Percentiles rank a stretch among this genome's conserved stretches.
Conservation (phyloP, 352 stramenopile genomes). For the Phytophthora cryptogea region DNA sequence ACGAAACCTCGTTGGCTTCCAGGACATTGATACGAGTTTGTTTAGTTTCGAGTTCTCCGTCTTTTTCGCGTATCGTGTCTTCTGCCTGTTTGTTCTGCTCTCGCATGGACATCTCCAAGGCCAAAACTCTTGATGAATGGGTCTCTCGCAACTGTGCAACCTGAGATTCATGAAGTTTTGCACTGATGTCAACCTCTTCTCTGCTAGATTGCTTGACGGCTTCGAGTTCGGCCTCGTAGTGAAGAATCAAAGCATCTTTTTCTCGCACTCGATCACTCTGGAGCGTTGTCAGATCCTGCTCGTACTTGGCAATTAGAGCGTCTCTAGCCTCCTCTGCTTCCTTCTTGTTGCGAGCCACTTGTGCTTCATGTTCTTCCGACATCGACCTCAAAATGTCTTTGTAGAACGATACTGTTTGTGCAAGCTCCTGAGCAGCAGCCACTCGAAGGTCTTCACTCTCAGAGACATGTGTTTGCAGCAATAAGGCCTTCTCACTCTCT, state of each 20-base stretch:
- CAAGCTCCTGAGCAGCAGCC: slow-evolving; percentile 25
- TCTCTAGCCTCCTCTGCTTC: slow-evolving; percentile 19
- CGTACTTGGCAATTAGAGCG: slow-evolving; percentile 33
- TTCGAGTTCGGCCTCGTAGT: slow-evolving; percentile 60
- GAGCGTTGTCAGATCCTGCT: slow-evolving; percentile 21
- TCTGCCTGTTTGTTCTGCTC: slow-evolving; percentile 42
- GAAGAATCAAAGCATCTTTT: slow-evolving; percentile 30
- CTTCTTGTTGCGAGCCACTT: slow-evolving; percentile 22
- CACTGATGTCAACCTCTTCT: slow-evolving; percentile 40
- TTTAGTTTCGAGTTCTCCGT: slow-evolving; percentile 26
- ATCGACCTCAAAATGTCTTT: slow-evolving; percentile 22
- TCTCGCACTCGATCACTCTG: slow-evolving; percentile 30
- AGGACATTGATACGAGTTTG: slow-evolving; percentile 29
- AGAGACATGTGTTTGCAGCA: slow-evolving; percentile 27
- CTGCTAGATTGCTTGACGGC: slow-evolving; percentile 34
- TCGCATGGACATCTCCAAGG: slow-evolving; percentile 49
- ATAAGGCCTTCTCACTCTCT: slow-evolving; percentile 14
- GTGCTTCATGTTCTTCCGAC: slow-evolving; percentile 16
- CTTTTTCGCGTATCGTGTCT: slow-evolving; percentile 28
- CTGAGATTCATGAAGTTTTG: slow-evolving; percentile 34
- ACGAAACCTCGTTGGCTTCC: slow-evolving; percentile 23
- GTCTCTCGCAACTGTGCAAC: slow-evolving; percentile 48
- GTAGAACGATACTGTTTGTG: slow-evolving; percentile 27
- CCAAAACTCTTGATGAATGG: slow-evolving; percentile 43
- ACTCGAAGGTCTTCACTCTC: slow-evolving; percentile 25